Base-by-base conservation (phyloP, 345 rosid genomes). In the Dipteronia dyeriana region DNA sequence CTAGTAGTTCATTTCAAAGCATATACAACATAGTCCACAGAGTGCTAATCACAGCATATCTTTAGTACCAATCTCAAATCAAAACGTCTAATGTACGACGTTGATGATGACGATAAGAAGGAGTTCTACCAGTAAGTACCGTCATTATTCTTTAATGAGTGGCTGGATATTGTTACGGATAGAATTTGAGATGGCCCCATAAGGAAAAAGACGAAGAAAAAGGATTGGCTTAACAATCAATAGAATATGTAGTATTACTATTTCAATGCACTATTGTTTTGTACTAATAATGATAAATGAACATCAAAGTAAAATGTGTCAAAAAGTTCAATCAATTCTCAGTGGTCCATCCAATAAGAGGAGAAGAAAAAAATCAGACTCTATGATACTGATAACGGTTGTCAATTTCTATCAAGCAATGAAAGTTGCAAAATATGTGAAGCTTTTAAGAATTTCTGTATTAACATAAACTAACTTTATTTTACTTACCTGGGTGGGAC, bases 101-200 rank as follows among this genome's bases (percentile, higher is more conserved):
- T 80, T 82, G 45, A 41, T 41, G 45, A 41, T 41, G 45, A 41
- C 10, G 45, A 41, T 41, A 71, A 51, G 70, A 60, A 43, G 22
- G 34, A 60, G 82, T 45, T 72, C 20, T 25, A 29, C 22, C 41
- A 47, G 26, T 9, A 70, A 68, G 82, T 79, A 77, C 78, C 68
- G 13, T 64, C 63, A 76, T 68, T 60, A 79, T 83, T 83, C 83
- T 66, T 34, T 39, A 75, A 85, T 78, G 75, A 80, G 70, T 73
- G 85, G 79, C 71, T 80, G 29, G n/a, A 73, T 78, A 80, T 82
- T 47, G 9, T 67, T 29, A 20, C 8, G 29, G 43, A 13, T n/a
- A 14, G 57, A 43, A 23, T 70, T 70, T 39, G 20, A 56, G 22
- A 39, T 73, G 56, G 68, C 43, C 67, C 59, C 29, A 29, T 47